Evolutionary conservation across 2,329 filamentous ascomycete genomes (phyloP).

Genomic region (Pseudopithomyces maydicus): DNA sequence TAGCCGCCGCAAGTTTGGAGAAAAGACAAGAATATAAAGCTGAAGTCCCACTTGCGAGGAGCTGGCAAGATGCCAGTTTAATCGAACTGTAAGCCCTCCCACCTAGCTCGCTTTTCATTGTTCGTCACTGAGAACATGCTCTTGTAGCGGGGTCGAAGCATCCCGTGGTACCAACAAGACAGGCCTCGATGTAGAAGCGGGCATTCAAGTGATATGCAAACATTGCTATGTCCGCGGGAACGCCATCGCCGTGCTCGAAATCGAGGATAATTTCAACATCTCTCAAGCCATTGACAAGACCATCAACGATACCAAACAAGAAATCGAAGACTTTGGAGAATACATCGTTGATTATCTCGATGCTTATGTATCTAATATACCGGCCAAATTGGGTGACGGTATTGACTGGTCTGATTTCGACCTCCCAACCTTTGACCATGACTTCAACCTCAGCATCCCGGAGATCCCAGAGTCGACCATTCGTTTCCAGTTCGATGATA

Average conservation of each 20-base stretch:
- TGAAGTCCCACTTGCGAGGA: no score
- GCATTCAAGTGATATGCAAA: constrained; percentile 51
- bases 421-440: constrained; percentile 20
- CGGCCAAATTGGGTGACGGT: constrained; percentile 10
- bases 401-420: constrained; percentile 23
- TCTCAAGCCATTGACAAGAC: constrained; percentile 20
- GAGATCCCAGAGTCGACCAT: constrained; percentile 52
- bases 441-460: constrained; percentile 48
- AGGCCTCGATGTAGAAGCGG: not conserved
- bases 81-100: no score
- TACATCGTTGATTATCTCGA: constrained; percentile 12
- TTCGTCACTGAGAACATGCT: no score
- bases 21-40: no score
- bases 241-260: constrained; percentile 50
- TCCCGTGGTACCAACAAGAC: no score
- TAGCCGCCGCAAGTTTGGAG: no score
- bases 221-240: constrained; percentile 58
- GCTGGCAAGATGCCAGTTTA: no score
- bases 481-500: constrained; percentile 54
- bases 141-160: no score
- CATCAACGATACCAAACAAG: constrained; percentile 11
- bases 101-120: no score
- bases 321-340: not conserved
- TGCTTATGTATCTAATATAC: no score
- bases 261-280: constrained; percentile 51